These are phyloP conservation scores for Cryoendolithus antarcticus DNA, from an alignment of 2,329 filamentous ascomycete species.

Conservation along the genomic window DNA sequence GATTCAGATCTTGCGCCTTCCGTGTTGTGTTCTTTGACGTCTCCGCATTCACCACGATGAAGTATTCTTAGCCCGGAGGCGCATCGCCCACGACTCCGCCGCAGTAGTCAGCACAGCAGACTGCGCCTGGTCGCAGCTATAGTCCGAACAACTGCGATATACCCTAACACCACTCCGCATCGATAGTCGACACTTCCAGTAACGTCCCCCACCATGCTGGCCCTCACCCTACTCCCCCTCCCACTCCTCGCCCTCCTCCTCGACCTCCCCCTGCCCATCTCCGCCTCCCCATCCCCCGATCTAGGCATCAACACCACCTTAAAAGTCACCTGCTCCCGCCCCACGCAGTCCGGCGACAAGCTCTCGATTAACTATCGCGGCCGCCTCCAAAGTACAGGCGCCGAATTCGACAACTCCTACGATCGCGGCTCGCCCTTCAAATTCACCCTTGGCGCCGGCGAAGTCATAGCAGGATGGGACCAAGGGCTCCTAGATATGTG, in stretches of 20 bases:
- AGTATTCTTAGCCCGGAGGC: too few relatives aligned
- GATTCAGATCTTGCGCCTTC: too few relatives aligned
- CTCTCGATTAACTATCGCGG: conserved; percentile 83
- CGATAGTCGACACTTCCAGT: not conserved
- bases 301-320: conserved; percentile 17
- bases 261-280: conserved; percentile 29
- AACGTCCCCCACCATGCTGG: conserved; percentile 7
- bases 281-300: conserved; percentile 1
- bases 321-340: conserved; percentile 4
- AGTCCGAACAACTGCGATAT: not conserved
- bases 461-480: conserved; percentile 96
- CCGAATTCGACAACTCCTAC: conserved; percentile 45
- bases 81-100: too few relatives aligned
- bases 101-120: too few relatives aligned
- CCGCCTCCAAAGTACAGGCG: conserved; percentile 59
- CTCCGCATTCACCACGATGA: too few relatives aligned
- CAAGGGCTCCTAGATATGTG: conserved; percentile 89
- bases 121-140: too few relatives aligned
- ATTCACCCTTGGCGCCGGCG: conserved; percentile 70
- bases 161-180: not conserved
- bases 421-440: conserved; percentile 62
- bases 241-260: conserved; percentile 37
- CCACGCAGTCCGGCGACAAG: conserved; percentile 47
- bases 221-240: conserved; percentile 14
- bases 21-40: too few relatives aligned